Evolutionary conservation across 495 filamentous ascomycete species (phyloP), one percentile per base, ranked within the genome.

Genomic region (Jackrogersella multiformis): DNA sequence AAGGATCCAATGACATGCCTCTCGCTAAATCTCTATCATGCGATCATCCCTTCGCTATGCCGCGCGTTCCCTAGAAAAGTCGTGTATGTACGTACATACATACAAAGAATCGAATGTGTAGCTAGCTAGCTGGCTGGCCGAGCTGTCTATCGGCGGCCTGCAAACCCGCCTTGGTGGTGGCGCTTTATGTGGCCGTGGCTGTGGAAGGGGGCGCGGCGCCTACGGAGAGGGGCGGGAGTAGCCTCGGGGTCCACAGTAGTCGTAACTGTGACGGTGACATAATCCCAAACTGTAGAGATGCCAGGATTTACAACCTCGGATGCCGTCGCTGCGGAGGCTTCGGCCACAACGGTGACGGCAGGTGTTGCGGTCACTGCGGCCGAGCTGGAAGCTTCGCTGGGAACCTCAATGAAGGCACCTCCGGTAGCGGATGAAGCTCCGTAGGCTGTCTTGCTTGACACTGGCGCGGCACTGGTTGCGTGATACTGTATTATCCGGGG

Each of bases 281-380:
- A 82, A 59, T 78, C 82, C 68, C 81, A 82, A 46, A 89, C 78
- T 4, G 87, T 90, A 74, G 82, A 84, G 52, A 76, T 66, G 56
- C 80, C 23, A 52, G 77, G 44, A 60, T 77, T 48, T 20, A 70
- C 71, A 66, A 83, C 79, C 61, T 78, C 38, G 30, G 76, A 59
- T 16, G 79, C 66, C 4, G 38, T 35, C 13, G 51, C 64, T 55
- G 76, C 68, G 51, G 76, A 18, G 59, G 69, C 56, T 23, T 15
- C 39, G 9, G 66, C 38, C 4, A 61, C 44, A 12, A 54, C 42
- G 39, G 79, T 77, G 51, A 66, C 32, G 2, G 16, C 71, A 24
- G 81, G 75, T 5, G 76, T 77, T 15, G 66, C 46, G 5, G 75
- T 69, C 21, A 77, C 65, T 3, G 80, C 68, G 76, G 84, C 68